Evolutionary conservation across 1,284 basidiomycete species (phyloP).

Genomic region (Trichosporon sp.): DNA sequence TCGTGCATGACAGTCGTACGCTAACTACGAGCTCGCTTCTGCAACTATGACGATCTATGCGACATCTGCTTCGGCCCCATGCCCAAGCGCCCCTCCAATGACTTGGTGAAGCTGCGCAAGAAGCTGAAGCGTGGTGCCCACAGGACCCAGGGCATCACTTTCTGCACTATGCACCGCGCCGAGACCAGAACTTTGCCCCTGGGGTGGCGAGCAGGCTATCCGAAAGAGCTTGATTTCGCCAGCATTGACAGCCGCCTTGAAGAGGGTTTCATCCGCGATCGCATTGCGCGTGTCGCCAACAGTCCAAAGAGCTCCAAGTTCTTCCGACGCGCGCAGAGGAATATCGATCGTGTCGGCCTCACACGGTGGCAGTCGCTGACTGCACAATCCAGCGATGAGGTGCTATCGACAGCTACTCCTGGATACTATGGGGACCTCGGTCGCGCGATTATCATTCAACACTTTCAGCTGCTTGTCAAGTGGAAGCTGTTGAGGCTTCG

Average conservation of each 20-base stretch:
- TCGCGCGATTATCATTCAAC: conserved; percentile 37
- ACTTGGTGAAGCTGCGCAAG: conserved; percentile 24
- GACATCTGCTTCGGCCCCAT: conserved; percentile 39
- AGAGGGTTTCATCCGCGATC: conserved; percentile 34
- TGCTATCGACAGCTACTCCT: conserved; percentile 26
- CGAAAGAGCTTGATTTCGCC: conserved; percentile 41
- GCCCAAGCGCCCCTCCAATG: conserved; percentile 31
- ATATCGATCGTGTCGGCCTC: conserved; percentile 37
- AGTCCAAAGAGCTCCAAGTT: conserved; percentile 35
- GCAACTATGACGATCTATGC: conserved; percentile 21
- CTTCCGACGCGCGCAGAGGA: conserved; percentile 29
- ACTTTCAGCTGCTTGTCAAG: conserved; percentile 41
- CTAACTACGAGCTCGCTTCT: conserved; percentile 16
- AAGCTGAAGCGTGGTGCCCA: background rate
- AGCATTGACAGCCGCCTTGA: conserved; percentile 39
- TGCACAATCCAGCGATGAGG: conserved; percentile 33
- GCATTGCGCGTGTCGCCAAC: conserved; percentile 37
- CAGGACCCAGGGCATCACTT: conserved; percentile 29
- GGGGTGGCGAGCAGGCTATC: conserved; percentile 46
- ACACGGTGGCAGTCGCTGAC: conserved; percentile 33
- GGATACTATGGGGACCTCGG: conserved; percentile 54
- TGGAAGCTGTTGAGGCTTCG: conserved; percentile 36
- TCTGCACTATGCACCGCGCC: conserved; percentile 47
- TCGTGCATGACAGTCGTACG: background rate
- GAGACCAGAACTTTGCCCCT: conserved; percentile 46